Percentiles rank a stretch among this genome's conserved stretches.
Conservation (phyloP, 176 grass and related monocot genomes). For the Oryza coarctata region DNA sequence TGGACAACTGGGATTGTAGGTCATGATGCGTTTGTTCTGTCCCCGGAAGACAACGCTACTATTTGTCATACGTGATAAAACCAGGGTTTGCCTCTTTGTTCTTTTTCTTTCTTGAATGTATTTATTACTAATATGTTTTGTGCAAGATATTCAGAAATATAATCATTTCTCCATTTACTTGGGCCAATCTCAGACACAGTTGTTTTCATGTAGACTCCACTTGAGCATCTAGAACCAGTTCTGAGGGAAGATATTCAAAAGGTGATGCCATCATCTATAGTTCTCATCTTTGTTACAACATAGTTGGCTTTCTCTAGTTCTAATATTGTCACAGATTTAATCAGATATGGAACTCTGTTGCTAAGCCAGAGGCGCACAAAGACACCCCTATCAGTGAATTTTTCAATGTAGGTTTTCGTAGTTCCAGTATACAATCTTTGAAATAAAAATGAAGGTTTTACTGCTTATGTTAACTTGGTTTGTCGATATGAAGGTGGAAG, state of each 20-base stretch:
- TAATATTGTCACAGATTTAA: conserved; percentile 46
- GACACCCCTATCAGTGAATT: conserved; percentile 89
- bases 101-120: conserved; percentile 21
- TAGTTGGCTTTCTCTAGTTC: conserved; percentile 19
- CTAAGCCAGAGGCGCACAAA: conserved; percentile 90
- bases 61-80: conserved; percentile 95
- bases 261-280: conserved; percentile 44
- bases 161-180: conserved; percentile 18
- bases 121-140: conserved; percentile 28
- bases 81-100: conserved; percentile 58
- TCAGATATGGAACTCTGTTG: conserved; percentile 94
- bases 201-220: conserved; percentile 73
- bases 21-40: conserved; percentile 89
- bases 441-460: conserved; percentile 12
- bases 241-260: conserved; percentile 97
- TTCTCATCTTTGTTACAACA: conserved; percentile 20
- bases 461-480: conserved; percentile 7
- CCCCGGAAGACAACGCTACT: conserved; percentile 77
- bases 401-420: conserved; percentile 69
- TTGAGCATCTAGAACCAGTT: conserved; percentile 90
- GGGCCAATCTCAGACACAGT: conserved; percentile 22
- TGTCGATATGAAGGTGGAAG: conserved; percentile 72
- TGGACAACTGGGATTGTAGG: conserved; percentile 49
- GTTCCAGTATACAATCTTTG: neutral
- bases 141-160: conserved; percentile 8